Percentiles rank a stretch among this genome's conserved stretches.
phyloP scores from a whole-genome alignment of 495 filamentous ascomycete genomes.

The Cenococcum geophilum region DNA sequence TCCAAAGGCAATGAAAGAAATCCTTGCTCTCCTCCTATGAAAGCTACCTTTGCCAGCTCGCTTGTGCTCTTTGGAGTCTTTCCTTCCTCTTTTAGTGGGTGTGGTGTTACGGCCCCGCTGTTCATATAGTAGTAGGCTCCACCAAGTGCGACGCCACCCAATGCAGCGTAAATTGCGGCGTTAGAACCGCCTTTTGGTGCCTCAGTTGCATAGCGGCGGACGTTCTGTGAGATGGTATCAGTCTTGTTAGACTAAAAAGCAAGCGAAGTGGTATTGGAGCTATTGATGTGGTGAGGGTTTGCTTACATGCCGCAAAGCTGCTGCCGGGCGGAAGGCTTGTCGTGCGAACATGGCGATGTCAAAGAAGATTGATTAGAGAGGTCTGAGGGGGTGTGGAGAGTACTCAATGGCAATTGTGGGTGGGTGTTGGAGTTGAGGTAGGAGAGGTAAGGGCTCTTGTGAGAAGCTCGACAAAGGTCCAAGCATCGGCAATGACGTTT shows the following conservation, averaged over 20 bases:
- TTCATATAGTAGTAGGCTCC: constrained; percentile 33
- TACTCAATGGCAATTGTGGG: background rate
- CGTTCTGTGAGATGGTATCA: constrained; percentile 29
- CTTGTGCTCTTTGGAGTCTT: constrained; percentile 21
- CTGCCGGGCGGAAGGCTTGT: constrained; percentile 32
- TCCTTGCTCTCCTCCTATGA: constrained; percentile 82
- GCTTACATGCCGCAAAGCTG: constrained; percentile 30
- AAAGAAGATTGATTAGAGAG: background rate
- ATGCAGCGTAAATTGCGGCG: constrained; percentile 26
- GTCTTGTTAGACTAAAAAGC: background rate
- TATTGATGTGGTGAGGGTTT: constrained; percentile 3
- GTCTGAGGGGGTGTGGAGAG: background rate
- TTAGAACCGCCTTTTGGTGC: constrained; percentile 28
- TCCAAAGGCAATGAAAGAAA: constrained; percentile 75
- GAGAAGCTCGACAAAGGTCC: too few relatives aligned
- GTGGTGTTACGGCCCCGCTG: constrained; percentile 11
- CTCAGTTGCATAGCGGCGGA: constrained; percentile 41
- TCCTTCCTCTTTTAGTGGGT: constrained; percentile 22
- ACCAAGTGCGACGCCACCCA: constrained; percentile 23
- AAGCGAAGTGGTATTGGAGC: constrained; percentile 13
- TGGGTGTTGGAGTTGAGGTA: background rate
- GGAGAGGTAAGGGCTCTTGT: background rate
- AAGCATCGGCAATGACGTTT: background rate
- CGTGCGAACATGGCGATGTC: constrained; percentile 31
- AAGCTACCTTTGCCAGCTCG: constrained; percentile 47